Percentiles rank a stretch among this genome's conserved stretches.
Evolutionary conservation across 1,139 yeast genomes (phyloP).

Genomic region (Yamadazyma pseudoaaseri): DNA sequence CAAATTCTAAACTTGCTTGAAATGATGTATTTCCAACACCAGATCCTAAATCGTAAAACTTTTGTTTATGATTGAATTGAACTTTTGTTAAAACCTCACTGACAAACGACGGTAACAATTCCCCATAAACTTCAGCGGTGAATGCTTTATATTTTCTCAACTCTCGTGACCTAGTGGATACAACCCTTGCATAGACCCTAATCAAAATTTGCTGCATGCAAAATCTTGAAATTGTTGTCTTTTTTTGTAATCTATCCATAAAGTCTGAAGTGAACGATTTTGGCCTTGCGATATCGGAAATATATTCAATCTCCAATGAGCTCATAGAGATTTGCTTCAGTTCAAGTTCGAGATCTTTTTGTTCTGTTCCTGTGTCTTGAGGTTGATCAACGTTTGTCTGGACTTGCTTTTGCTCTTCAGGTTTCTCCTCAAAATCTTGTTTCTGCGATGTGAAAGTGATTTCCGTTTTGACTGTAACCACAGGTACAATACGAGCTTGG

Average conservation of each 20-base stretch:
- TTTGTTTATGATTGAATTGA: slow-evolving; percentile 48
- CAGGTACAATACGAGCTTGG: not conserved
- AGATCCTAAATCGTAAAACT: slow-evolving; percentile 83
- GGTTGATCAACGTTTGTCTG: not conserved
- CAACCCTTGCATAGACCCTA: slow-evolving; percentile 72
- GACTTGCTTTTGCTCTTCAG: too few relatives aligned
- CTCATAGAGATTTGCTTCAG: too few relatives aligned
- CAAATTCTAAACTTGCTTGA: slow-evolving; percentile 87
- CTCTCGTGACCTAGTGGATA: slow-evolving; percentile 68
- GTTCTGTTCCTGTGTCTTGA: not conserved
- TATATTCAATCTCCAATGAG: not conserved
- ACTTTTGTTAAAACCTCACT: slow-evolving; percentile 69
- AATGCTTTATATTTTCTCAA: slow-evolving; percentile 78
- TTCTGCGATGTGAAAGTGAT: not conserved
- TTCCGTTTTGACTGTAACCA: not conserved
- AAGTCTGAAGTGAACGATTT: slow-evolving; percentile 24
- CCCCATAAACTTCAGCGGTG: slow-evolving; percentile 91
- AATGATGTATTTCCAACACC: slow-evolving; percentile 93
- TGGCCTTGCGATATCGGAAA: slow-evolving; percentile 15
- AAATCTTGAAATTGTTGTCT: slow-evolving; percentile 49
- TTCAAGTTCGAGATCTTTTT: not conserved
- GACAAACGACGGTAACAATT: slow-evolving; percentile 74
- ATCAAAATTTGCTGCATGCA: slow-evolving; percentile 69
- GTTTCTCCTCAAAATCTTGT: not conserved
- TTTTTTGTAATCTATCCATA: slow-evolving; percentile 28